phyloP scores from a whole-genome alignment of 2,329 filamentous ascomycete species.

The Fusarium denticulatum region DNA sequence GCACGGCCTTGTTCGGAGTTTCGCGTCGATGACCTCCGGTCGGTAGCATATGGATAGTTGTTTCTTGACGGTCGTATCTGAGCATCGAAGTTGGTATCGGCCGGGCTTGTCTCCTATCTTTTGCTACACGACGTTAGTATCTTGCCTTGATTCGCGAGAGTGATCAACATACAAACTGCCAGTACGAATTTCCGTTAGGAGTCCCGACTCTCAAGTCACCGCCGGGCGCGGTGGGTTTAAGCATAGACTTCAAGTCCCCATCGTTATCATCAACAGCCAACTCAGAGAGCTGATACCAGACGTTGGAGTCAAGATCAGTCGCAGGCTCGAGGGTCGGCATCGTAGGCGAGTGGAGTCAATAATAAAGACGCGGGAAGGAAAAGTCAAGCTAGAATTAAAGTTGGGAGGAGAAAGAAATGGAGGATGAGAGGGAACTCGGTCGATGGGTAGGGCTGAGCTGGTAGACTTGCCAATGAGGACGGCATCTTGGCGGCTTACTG shows the following conservation, averaged over 20 bases:
- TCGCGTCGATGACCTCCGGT: constrained; percentile 33
- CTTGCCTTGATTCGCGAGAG: rapidly evolving
- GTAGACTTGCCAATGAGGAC: background rate
- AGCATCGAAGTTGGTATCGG: constrained; percentile 48
- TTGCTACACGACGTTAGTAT: constrained; percentile 33
- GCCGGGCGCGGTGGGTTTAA: constrained; percentile 29
- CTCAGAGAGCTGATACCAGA: constrained; percentile 51
- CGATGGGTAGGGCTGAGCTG: constrained; percentile 14
- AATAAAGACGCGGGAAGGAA: rapidly evolving
- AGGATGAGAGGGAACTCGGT: background rate
- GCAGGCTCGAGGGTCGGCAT: constrained; percentile 25
- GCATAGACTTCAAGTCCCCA: constrained; percentile 32
- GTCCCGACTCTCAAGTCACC: constrained; percentile 38
- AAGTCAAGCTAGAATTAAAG: background rate
- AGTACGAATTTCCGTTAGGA: constrained; percentile 3
- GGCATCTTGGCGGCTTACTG: background rate
- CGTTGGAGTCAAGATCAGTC: constrained; percentile 48
- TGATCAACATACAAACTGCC: constrained; percentile 21
- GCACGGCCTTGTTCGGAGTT: constrained; percentile 45
- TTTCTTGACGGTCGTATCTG: constrained; percentile 39
- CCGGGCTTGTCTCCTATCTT: constrained; percentile 39
- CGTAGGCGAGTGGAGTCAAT: background rate
- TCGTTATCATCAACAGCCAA: constrained; percentile 46
- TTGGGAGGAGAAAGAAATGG: background rate
- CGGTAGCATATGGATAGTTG: constrained; percentile 47